phyloP scores from a whole-genome alignment of 1,284 basidiomycete species.

The Pascua sp. region DNA sequence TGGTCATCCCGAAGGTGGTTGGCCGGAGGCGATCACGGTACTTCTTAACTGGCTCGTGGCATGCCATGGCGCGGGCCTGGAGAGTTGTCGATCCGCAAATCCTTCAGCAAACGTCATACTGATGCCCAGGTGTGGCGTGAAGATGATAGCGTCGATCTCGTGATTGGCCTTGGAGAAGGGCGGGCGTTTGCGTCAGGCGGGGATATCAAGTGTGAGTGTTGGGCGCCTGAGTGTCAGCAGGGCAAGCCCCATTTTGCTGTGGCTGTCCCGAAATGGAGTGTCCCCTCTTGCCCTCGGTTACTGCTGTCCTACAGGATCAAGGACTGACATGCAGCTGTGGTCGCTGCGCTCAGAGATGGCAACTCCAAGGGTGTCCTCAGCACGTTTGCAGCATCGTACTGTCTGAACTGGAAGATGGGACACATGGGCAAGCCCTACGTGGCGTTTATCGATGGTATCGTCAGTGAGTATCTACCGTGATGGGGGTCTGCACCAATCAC shows the following conservation, averaged over 20 bases:
- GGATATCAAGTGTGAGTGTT: constrained; percentile 9
- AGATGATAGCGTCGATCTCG: constrained; percentile 4
- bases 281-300: no score
- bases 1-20: no score
- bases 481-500: background rate
- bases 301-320: background rate
- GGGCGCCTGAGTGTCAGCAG: background rate
- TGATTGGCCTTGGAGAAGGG: constrained; percentile 9
- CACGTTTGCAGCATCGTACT: constrained; percentile 87
- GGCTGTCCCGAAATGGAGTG: no score
- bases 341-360: background rate
- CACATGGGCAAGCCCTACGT: constrained; percentile 76
- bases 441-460: constrained; percentile 77
- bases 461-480: constrained; percentile 61
- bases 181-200: constrained; percentile 12
- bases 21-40: no score
- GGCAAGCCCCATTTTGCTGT: no score
- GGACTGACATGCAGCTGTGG: constrained; percentile 2
- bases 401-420: constrained; percentile 76
- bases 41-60: no score
- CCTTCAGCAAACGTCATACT: constrained; percentile 26
- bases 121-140: constrained; percentile 57
- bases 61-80: no score
- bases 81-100: no score
- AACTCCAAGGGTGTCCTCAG: constrained; percentile 57